Percentiles rank a stretch among this genome's conserved stretches.
These are phyloP conservation scores for Colletotrichum camelliae DNA, from an alignment of 2,329 filamentous ascomycete species.

Conservation along the genomic window DNA sequence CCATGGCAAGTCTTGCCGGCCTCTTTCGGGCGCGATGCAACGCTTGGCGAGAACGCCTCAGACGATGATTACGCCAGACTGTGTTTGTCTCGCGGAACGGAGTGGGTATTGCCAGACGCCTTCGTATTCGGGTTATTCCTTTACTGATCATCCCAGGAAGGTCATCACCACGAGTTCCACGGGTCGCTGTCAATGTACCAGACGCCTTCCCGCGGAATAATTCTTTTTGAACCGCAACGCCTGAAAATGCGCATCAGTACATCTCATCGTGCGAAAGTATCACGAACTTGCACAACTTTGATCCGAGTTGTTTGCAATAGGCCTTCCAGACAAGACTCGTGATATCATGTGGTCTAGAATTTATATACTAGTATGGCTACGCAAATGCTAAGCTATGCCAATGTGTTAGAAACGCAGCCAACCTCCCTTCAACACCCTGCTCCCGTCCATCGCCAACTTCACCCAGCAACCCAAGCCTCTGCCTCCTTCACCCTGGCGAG, in stretches of 20 bases:
- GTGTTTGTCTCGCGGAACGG: not conserved
- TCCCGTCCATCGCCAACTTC: not conserved
- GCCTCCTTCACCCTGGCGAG: not conserved
- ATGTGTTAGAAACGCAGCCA: not conserved
- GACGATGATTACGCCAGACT: not conserved
- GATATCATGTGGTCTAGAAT: not conserved
- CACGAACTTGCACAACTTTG: not conserved
- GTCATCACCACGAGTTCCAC: not conserved
- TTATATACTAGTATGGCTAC: not conserved
- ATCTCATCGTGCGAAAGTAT: rapidly evolving
- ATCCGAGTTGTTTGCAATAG: too few relatives aligned
- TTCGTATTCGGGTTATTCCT: not conserved
- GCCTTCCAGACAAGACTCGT: not conserved
- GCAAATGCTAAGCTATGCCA: slow-evolving; percentile 19
- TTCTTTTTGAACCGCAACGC: not conserved
- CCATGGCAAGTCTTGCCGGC: not conserved
- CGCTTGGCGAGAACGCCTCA: not conserved
- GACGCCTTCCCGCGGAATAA: too few relatives aligned
- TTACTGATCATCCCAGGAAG: not conserved
- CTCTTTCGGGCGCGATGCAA: not conserved
- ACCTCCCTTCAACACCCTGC: not conserved
- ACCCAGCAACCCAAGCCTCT: not conserved
- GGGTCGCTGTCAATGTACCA: not conserved
- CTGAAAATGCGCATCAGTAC: too few relatives aligned
- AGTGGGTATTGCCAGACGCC: not conserved